A percentile compares a stretch with the other conserved stretches of the same genome.
Conservation (phyloP, 129 eudicot species). For the Saposhnikovia divaricata region DNA sequence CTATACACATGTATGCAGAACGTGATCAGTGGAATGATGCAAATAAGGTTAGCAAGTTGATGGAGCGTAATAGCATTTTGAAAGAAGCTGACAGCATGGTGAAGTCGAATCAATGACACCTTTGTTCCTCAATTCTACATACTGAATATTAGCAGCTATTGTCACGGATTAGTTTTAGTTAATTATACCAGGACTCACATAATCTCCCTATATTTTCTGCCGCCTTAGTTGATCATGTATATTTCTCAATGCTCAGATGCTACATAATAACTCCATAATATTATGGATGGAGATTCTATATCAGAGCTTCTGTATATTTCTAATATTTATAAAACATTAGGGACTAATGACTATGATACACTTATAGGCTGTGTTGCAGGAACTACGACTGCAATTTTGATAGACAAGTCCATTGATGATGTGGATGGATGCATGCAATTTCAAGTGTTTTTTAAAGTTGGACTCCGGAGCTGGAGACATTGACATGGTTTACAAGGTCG, state of each 20-base stretch:
- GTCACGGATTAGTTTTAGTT: background rate
- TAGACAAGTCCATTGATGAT: constrained; percentile 69
- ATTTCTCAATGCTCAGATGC: background rate
- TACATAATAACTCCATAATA: background rate
- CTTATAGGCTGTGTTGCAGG: constrained; percentile 56
- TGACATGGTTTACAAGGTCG: constrained; percentile 72
- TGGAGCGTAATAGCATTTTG: background rate
- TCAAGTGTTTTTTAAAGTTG: constrained; percentile 81
- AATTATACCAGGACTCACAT: background rate
- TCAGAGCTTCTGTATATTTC: no score
- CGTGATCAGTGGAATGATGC: constrained; percentile 3
- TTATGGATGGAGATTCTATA: no score
- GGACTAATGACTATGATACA: constrained; percentile 80
- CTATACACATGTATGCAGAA: constrained; percentile 4
- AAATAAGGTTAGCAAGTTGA: background rate
- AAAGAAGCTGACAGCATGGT: constrained; percentile 3
- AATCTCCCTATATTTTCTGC: background rate
- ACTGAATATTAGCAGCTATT: background rate
- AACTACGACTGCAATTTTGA: constrained; percentile 58
- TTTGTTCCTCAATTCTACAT: background rate
- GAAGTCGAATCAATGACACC: background rate
- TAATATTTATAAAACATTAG: constrained; percentile 13
- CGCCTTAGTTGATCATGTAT: background rate
- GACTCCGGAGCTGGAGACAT: constrained; percentile 57
- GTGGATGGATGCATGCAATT: constrained; percentile 46